phyloP scores from a whole-genome alignment of 306 rosid species.

The Luffa acutangula region DNA sequence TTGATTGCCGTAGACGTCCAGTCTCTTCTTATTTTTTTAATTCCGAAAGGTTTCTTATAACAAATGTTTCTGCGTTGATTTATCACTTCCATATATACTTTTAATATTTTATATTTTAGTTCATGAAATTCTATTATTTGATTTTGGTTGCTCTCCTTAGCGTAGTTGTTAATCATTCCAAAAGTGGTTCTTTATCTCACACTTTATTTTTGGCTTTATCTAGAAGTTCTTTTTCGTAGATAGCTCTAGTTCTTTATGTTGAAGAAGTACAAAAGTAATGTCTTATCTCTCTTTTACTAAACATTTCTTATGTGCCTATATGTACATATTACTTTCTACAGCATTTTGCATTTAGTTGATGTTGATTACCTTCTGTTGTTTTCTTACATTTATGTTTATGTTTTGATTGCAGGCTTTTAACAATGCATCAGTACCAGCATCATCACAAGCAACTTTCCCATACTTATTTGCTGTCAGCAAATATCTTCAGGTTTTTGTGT shows the following conservation, averaged over 20 bases:
- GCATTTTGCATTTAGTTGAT: background rate
- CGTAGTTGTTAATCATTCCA: background rate
- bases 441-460: slow-evolving; percentile 81
- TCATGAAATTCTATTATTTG: background rate
- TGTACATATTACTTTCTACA: background rate
- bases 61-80: background rate
- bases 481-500: slow-evolving; percentile 68
- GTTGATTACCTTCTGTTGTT: background rate
- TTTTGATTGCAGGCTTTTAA: slow-evolving; percentile 49
- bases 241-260: background rate
- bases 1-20: background rate
- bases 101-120: background rate
- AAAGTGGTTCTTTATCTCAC: background rate
- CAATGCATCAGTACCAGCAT: slow-evolving; percentile 67
- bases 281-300: background rate
- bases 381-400: slow-evolving; percentile 10
- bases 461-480: slow-evolving; percentile 81
- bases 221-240: background rate
- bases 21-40: background rate
- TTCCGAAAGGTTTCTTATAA: background rate
- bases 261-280: background rate
- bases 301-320: background rate
- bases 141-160: background rate
- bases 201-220: background rate
- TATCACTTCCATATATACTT: background rate